These are phyloP conservation scores for Ogataea ramenticola DNA, from an alignment of 805 yeast species.

Conservation along the genomic window DNA sequence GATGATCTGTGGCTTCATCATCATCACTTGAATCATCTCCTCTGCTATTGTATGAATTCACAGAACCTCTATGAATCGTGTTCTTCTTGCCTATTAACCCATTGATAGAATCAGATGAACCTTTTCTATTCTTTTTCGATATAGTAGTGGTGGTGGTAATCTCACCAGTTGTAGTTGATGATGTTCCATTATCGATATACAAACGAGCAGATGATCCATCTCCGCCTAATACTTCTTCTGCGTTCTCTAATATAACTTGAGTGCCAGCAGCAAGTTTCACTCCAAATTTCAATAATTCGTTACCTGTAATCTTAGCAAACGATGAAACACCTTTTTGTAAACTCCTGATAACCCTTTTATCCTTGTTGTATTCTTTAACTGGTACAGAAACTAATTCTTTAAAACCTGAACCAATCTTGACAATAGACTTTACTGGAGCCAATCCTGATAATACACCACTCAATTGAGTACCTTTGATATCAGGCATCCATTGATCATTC, in stretches of 20 bases:
- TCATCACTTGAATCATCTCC: conserved; percentile 1
- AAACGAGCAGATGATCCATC: conserved; percentile 43
- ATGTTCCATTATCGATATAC: conserved; percentile 9
- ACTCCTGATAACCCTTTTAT: conserved; percentile 62
- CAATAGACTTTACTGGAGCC: conserved; percentile 71
- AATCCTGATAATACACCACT: conserved; percentile 78
- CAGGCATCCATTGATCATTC: conserved; percentile 80
- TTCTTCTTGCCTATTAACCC: neutral
- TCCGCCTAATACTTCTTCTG: conserved; percentile 77
- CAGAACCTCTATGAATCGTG: neutral
- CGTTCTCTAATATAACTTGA: conserved; percentile 68
- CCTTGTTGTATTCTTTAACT: conserved; percentile 62
- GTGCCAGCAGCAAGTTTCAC: conserved; percentile 85
- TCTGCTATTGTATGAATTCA: neutral
- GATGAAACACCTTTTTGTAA: conserved; percentile 67
- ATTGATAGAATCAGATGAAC: neutral
- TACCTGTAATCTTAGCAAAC: conserved; percentile 72
- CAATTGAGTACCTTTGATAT: conserved; percentile 73
- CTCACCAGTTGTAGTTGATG: conserved; percentile 2
- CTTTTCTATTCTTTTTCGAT: neutral
- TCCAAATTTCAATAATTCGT: conserved; percentile 74
- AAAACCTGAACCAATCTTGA: conserved; percentile 72
- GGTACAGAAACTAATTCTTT: conserved; percentile 70
- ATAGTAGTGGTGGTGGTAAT: conserved; percentile 1
- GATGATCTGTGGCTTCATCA: neutral